Base-by-base conservation (phyloP, 306 rosid species). In the Gillenia trifoliata region DNA sequence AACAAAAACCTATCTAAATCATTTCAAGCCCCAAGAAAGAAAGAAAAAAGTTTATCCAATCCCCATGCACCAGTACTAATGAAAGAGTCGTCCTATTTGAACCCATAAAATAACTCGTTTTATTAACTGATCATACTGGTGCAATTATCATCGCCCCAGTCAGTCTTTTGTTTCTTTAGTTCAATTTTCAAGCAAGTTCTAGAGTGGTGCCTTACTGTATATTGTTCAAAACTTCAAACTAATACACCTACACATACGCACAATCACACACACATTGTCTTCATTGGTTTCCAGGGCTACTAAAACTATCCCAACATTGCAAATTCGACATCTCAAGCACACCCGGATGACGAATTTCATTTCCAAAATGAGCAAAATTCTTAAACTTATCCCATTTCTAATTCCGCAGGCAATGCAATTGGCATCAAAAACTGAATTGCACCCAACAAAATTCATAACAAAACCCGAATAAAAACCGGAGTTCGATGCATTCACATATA, bases 1-100 rank as follows among this genome's bases (percentile, higher is more conserved):
- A 64, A 82, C 69, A 49, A 43, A n/a, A 75, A 57, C 28, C 55
- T 23, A 57, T 71, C 23, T 8, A 40, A 56, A 56, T 25, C 61
- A 22, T 25, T 69, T 64, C 62, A 75, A 74, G 56, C 67, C 77
- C 23, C 17, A 66, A 43, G 11, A 8, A 4, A 20, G 66, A 69
- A 76, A 49, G 19, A 67, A 75, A 75, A 77, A 34, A 43, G 45
- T 70, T n/a, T 23, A 57, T 73, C 73, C 40, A 71, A 30, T 19
- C 31, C 66, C 41, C 66, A 49, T 36, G n/a, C 31, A 47, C 59
- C 4, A 36, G 30, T 20, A 69, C n/a, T 31, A 25, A 54, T 34
- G 40, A 64, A 31, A 76, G 38, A 43, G 41, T 3, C 61, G 38
- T 13, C 33, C 64, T 60, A 66, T 45, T 43, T 67, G 20, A 67